A percentile compares a stretch with the other conserved stretches of the same genome.
phyloP scores from a whole-genome alignment of 1,284 basidiomycete genomes.

The Cystobasidium slooffiae region DNA sequence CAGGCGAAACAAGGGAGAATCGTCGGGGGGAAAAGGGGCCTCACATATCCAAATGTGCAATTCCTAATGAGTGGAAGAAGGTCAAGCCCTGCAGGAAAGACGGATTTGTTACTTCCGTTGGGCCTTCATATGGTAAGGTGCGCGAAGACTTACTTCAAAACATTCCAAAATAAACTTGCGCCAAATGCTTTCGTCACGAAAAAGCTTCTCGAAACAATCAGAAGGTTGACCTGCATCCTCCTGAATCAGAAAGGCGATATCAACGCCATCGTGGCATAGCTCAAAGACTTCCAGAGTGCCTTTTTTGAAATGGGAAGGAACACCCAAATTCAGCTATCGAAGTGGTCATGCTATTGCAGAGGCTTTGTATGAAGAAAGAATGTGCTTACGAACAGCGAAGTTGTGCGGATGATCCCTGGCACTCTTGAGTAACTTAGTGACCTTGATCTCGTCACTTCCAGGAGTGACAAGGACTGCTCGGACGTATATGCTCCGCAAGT shows the following conservation, averaged over 20 bases:
- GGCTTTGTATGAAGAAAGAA: not conserved
- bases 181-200: slow-evolving; percentile 17
- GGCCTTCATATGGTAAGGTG: too few relatives aligned
- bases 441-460: slow-evolving; percentile 19
- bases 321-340: not conserved
- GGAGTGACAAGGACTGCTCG: slow-evolving; percentile 10
- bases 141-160: slow-evolving; percentile 36
- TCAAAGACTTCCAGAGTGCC: slow-evolving; percentile 26
- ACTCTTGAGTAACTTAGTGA: slow-evolving; percentile 3
- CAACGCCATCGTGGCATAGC: not conserved
- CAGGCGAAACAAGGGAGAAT: too few relatives aligned
- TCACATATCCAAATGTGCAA: slow-evolving; percentile 42
- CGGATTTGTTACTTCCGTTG: too few relatives aligned
- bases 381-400: slow-evolving; percentile 17
- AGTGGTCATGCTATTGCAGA: too few relatives aligned
- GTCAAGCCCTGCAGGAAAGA: slow-evolving; percentile 18
- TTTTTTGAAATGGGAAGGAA: not conserved
- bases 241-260: slow-evolving; percentile 34
- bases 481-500: slow-evolving; percentile 11
- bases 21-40: too few relatives aligned
- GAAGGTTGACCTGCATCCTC: slow-evolving; percentile 31
- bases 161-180: slow-evolving; percentile 30
- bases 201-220: not conserved
- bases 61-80: slow-evolving; percentile 28
- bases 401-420: not conserved